Evolutionary conservation across 257 asterid species (phyloP), one percentile per base, ranked within the genome.

Genomic region (Asclepias syriaca): DNA sequence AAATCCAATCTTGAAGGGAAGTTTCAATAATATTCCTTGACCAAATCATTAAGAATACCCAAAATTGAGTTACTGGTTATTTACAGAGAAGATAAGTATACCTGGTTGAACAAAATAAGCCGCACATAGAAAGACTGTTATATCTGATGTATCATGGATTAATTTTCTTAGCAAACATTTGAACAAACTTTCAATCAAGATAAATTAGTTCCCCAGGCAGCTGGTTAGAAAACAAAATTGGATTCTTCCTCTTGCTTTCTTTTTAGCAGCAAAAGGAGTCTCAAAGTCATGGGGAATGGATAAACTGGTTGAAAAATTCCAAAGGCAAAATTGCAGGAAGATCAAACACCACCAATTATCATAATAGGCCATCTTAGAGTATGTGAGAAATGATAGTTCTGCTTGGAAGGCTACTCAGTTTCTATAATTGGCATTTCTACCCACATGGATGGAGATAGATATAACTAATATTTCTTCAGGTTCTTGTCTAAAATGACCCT

Each of bases 1-100:
- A 84, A 69, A 49, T 59, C 66, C 77, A 73, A 46, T 68, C 66
- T 71, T 64, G 82, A 77, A 80, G 70, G 51, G 70, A 67, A 72
- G 34, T 57, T 68, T 24, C 54, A 68, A 72, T 40, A 46, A 75
- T 45, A 19, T 24, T 75, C 58, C 67, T 34, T 24, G 29, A 69
- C 37, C 74, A 19, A 40, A 63, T 45, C 46, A 74, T 65, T 54
- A 22, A 57, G 71, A 72, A 22, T 29, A 72, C 46, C 43, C 14
- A 51, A 32, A 64, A 74, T 71, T 50, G 79, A 74, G 39, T 66
- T 57, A 74, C 64, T 5, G 11, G 39, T 39, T 46, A 29, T 29
- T 29, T 29, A 29, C 3, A 29, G 34, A 29, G 34, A 29, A 29
- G 55, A n/a, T 43, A 71, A 71, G 16, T 48, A 16, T 3, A 50